Evolutionary conservation across 2,329 filamentous ascomycete genomes (phyloP).

Genomic region (Alternaria sp.): DNA sequence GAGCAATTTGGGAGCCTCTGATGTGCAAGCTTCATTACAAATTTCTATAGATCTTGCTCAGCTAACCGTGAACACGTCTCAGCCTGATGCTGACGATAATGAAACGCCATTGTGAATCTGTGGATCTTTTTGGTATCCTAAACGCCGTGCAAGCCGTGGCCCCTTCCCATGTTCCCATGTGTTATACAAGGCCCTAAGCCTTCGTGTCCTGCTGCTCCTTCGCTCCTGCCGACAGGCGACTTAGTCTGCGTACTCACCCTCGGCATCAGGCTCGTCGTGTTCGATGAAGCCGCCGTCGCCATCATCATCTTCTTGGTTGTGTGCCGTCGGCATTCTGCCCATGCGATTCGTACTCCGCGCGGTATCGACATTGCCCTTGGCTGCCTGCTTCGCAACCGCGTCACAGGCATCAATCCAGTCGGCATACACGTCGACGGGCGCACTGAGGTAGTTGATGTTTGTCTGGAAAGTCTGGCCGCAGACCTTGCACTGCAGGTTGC

Average conservation of each 20-base stretch:
- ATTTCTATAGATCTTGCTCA: slow-evolving; percentile 1
- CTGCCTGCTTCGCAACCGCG: slow-evolving; percentile 70
- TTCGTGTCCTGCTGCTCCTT: neutral
- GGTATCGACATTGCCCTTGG: slow-evolving; percentile 47
- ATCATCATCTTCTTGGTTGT: slow-evolving; percentile 30
- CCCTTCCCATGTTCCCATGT: slow-evolving; percentile 15
- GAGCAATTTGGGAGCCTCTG: neutral
- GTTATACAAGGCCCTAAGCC: slow-evolving; percentile 23
- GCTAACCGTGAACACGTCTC: slow-evolving; percentile 4
- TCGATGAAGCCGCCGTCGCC: slow-evolving; percentile 50
- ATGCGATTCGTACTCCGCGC: slow-evolving; percentile 37
- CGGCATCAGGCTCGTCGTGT: slow-evolving; percentile 50
- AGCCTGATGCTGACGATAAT: slow-evolving; percentile 3
- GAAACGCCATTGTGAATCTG: slow-evolving; percentile 18
- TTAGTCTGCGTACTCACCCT: slow-evolving; percentile 47
- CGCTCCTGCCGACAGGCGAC: neutral
- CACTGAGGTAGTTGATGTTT: slow-evolving; percentile 90
- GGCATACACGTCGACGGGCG: slow-evolving; percentile 92
- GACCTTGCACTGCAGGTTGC: slow-evolving; percentile 86
- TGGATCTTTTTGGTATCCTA: slow-evolving; percentile 26
- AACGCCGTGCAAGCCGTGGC: slow-evolving; percentile 36
- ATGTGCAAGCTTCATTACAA: slow-evolving; percentile 1
- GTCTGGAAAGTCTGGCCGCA: slow-evolving; percentile 95
- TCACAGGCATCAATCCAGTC: slow-evolving; percentile 98
- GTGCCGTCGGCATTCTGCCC: slow-evolving; percentile 33